Evolutionary conservation across 2,329 filamentous ascomycete genomes (phyloP).

Genomic region (Colletotrichum sp.): DNA sequence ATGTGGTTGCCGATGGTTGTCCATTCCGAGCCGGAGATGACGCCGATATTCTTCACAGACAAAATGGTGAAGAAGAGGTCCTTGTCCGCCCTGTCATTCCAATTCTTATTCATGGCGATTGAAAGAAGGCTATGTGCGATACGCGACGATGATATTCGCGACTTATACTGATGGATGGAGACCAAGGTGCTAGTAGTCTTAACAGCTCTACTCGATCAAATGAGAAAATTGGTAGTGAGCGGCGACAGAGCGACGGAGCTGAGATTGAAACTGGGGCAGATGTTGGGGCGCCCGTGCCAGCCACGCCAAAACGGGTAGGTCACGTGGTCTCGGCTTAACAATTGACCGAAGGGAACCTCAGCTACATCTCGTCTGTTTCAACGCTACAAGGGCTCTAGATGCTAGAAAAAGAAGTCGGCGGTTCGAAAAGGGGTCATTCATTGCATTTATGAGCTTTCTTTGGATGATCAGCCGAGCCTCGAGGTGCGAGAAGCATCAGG

Average conservation of each 20-base stretch:
- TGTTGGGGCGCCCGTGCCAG: background rate
- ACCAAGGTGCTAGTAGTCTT: slow-evolving; percentile 36
- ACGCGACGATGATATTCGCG: slow-evolving; percentile 6
- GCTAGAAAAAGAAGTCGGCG: background rate
- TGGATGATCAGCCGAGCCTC: background rate
- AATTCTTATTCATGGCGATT: slow-evolving; percentile 62
- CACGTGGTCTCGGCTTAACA: slow-evolving; percentile 8
- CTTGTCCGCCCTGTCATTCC: slow-evolving; percentile 66
- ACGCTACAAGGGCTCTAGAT: background rate
- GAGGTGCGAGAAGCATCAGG: background rate
- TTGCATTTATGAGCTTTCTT: background rate
- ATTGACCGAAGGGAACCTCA: background rate
- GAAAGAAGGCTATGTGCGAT: slow-evolving; percentile 14
- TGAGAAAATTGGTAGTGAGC: slow-evolving; percentile 48
- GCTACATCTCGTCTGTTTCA: background rate
- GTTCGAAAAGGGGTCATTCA: no score
- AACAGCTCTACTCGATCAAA: slow-evolving; percentile 37
- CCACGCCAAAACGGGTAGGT: background rate
- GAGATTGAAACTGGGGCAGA: slow-evolving; percentile 19
- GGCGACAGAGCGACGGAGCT: slow-evolving; percentile 27
- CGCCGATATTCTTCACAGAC: slow-evolving; percentile 66
- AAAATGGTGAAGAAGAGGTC: slow-evolving; percentile 69
- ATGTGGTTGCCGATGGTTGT: slow-evolving; percentile 66
- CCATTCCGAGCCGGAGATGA: slow-evolving; percentile 69
- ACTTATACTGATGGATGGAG: slow-evolving; percentile 10